These are phyloP conservation scores for Mycena venus DNA, from an alignment of 768 basidiomycete genomes.

Conservation along the genomic window DNA sequence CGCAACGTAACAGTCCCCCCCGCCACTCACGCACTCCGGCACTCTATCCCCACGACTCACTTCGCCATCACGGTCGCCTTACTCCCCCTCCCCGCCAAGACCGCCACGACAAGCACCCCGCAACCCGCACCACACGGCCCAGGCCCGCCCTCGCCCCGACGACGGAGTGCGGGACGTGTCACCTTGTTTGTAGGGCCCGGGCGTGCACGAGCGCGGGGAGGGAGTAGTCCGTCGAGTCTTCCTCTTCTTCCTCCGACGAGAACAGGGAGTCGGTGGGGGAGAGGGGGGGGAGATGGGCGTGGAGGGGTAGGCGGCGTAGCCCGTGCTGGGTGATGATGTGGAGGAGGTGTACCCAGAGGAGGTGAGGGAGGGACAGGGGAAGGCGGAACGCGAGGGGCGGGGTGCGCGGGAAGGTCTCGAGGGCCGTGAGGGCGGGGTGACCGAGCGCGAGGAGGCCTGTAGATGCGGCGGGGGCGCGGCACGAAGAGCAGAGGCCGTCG, in stretches of 20 bases:
- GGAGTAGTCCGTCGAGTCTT: slow-evolving; percentile 20
- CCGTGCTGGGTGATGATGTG: too few relatives aligned
- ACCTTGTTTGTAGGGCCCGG: slow-evolving; percentile 8
- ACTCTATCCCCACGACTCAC: too few relatives aligned
- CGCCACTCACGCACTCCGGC: too few relatives aligned
- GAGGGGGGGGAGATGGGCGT: not conserved
- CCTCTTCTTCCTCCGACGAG: not conserved
- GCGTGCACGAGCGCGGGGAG: slow-evolving; percentile 10
- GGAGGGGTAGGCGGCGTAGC: not conserved
- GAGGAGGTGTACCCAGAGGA: not conserved
- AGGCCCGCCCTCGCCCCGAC: slow-evolving; percentile 1
- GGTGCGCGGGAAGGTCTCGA: not conserved
- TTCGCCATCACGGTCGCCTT: too few relatives aligned
- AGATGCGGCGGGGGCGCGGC: not conserved
- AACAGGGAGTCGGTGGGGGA: not conserved
- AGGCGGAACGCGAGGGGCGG: not conserved
- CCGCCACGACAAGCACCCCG: slow-evolving; percentile 1
- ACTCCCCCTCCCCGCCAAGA: slow-evolving; percentile 9
- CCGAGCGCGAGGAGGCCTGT: slow-evolving; percentile 5
- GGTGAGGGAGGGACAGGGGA: not conserved
- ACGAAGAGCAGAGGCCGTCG: not conserved
- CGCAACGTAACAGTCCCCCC: too few relatives aligned
- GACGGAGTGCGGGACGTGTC: slow-evolving; percentile 16
- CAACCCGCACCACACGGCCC: not conserved
- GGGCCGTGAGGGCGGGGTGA: not conserved